Evolutionary conservation across 305 asterid genomes (phyloP), one percentile per base, ranked within the genome.

Genomic region (Solanum hybrid): DNA sequence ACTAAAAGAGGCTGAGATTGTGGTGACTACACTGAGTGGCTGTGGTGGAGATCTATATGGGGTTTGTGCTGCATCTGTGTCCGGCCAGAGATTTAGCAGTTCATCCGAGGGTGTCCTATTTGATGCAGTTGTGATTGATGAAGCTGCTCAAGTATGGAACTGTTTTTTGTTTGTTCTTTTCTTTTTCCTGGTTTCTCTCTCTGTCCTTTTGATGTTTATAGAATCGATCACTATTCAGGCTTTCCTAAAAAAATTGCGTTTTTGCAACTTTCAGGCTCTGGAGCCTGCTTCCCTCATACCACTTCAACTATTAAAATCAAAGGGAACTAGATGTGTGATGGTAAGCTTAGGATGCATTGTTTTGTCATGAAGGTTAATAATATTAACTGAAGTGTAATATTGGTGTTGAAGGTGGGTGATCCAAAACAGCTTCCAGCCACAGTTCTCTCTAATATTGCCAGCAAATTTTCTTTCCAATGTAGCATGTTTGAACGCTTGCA

Each of bases 401-500:
- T 60, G 79, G 69, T 51, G 64, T 89, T 89, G 89, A 90, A 97
- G 99, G 99, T 97, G 88, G 99, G 99, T 89, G 99, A 97, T 91
- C 99, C 99, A 81, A 97, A 97, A 94, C 99, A 97, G 95, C 99
- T 97, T 93, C 98, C 99, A 77, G 99, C 99, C 56, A 96, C 99
- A 80, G 99, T 97, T 91, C 92, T 97, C 86, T 97, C 99, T 60
- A 96, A 93, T 90, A 94, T 95, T 91, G 99, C 98, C 88, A 96
- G 96, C 95, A 97, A 94, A 91, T 97, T 94, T 95, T 89, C 93
- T 91, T 97, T 95, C 87, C 98, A 97, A 79, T 96, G 98, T 92
- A 97, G 99, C 95, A 97, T 97, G 99, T 97, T 96, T 94, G 99
- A 97, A 92, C 95, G 99, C 88, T 91, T 97, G 93, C 99, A 97